Evolutionary conservation across 768 basidiomycete species (phyloP).

Genomic region (Pholiota microspora): DNA sequence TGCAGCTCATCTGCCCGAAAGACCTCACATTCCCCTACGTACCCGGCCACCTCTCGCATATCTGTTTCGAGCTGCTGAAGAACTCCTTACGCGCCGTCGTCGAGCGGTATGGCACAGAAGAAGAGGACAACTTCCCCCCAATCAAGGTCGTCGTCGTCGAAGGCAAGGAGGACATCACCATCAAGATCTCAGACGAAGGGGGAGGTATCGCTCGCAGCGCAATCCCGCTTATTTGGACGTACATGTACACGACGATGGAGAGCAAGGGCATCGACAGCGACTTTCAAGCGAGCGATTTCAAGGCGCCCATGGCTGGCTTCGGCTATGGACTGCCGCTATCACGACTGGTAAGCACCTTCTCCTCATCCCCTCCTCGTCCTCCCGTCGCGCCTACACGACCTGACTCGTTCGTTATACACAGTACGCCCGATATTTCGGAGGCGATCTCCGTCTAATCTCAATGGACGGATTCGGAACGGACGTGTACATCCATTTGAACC

Average conservation of each 20-base stretch:
- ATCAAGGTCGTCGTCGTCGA: constrained; percentile 96
- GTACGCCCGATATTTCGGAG: constrained; percentile 96
- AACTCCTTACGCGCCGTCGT: constrained; percentile 97
- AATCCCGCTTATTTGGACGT: constrained; percentile 97
- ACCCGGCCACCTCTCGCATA: constrained; percentile 94
- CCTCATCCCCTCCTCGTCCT: neutral
- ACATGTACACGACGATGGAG: constrained; percentile 92
- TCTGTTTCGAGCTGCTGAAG: constrained; percentile 95
- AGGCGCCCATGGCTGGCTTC: constrained; percentile 97
- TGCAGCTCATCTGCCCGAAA: constrained; percentile 92
- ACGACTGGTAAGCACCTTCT: constrained; percentile 60
- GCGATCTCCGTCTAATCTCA: constrained; percentile 88
- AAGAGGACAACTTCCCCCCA: constrained; percentile 78
- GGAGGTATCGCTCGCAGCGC: constrained; percentile 90
- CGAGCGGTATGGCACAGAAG: constrained; percentile 83
- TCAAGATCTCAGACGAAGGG: constrained; percentile 98
- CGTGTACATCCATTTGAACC: constrained; percentile 89
- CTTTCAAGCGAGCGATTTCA: constrained; percentile 85
- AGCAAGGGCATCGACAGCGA: constrained; percentile 71
- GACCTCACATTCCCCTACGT: constrained; percentile 91
- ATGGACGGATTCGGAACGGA: constrained; percentile 99
- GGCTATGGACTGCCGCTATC: constrained; percentile 93
- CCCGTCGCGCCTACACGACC: too few relatives aligned
- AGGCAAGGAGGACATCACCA: constrained; percentile 97
- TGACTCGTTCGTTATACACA: constrained; percentile 23